These are phyloP conservation scores for Emiliania huxleyi DNA, from an alignment of 78 protist genomes.

Conservation along the genomic window DNA sequence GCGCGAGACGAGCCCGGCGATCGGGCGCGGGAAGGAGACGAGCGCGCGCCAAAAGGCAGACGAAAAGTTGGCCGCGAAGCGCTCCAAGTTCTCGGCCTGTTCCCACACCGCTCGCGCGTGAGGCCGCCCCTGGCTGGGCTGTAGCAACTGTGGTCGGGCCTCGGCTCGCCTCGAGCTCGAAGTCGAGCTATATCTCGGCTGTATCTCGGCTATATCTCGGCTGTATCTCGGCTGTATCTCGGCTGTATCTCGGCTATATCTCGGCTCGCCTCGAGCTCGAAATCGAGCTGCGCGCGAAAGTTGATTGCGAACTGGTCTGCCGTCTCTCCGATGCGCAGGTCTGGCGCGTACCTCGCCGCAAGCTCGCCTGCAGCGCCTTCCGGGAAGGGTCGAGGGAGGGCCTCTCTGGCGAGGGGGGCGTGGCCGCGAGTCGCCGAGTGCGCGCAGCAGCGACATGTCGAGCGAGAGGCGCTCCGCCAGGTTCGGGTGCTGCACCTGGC, in stretches of 20 bases:
- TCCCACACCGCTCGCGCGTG: too few relatives aligned
- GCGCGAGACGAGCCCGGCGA: neutral
- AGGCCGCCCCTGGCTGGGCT: too few relatives aligned
- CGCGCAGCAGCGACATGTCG: constrained; percentile 24
- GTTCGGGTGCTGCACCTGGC: constrained; percentile 53
- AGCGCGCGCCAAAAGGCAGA: neutral
- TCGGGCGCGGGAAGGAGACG: constrained; percentile 31
- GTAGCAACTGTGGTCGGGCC: neutral
- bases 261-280: constrained; percentile 23
- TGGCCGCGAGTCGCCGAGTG: neutral
- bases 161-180: too few relatives aligned
- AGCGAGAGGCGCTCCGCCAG: neutral
- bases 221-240: too few relatives aligned
- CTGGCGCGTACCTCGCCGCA: neutral
- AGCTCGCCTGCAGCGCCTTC: too few relatives aligned
- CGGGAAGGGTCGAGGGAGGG: too few relatives aligned
- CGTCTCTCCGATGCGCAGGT: neutral
- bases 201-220: too few relatives aligned
- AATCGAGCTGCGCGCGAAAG: constrained; percentile 34
- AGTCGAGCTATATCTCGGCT: too few relatives aligned
- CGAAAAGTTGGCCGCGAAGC: neutral
- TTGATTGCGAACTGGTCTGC: constrained; percentile 36
- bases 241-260: too few relatives aligned
- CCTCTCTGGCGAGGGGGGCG: too few relatives aligned
- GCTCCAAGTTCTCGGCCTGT: too few relatives aligned